phyloP scores from a whole-genome alignment of 352 stramenopile species.

The Phytopythium mirpurense region DNA sequence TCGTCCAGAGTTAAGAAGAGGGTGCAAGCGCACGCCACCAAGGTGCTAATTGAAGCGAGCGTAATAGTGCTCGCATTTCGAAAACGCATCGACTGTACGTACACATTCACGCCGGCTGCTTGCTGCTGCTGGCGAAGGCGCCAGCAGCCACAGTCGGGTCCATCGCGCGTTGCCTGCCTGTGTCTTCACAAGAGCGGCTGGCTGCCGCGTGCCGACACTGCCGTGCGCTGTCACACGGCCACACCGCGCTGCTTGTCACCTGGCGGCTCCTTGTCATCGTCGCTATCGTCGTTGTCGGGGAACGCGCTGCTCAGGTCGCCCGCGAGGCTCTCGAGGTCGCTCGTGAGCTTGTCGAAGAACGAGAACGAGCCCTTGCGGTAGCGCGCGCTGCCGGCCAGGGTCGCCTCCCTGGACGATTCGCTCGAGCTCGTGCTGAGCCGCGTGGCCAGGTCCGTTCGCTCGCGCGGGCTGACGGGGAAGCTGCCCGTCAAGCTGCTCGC shows the following conservation, averaged over 20 bases:
- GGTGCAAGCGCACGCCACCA: too few species aligned
- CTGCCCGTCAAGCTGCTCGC: conserved; percentile 66
- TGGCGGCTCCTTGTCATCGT: conserved; percentile 10
- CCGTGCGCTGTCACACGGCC: neutral
- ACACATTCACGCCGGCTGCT: too few species aligned
- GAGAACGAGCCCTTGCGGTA: conserved; percentile 81
- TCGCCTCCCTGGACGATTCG: conserved; percentile 56
- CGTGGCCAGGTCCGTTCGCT: conserved; percentile 18
- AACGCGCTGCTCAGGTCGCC: conserved; percentile 48
- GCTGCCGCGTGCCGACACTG: too few species aligned
- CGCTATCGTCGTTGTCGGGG: conserved; percentile 30
- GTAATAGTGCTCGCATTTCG: too few species aligned
- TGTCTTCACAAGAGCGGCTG: too few species aligned
- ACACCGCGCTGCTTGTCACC: neutral
- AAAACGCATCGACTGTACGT: too few species aligned
- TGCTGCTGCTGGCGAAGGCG: too few species aligned
- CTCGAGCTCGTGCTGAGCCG: conserved; percentile 68
- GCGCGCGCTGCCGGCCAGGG: conserved; percentile 35
- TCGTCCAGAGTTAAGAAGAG: too few species aligned
- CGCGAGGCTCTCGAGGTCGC: conserved; percentile 51
- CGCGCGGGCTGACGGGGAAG: conserved; percentile 49
- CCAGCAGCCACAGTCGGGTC: too few species aligned
- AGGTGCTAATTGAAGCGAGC: too few species aligned
- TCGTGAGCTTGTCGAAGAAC: conserved; percentile 84
- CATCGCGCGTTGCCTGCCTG: too few species aligned